A percentile compares a stretch with the other conserved stretches of the same genome.
Evolutionary conservation across 352 stramenopile species (phyloP).

Genomic region (Globisporangium iwayamae): DNA sequence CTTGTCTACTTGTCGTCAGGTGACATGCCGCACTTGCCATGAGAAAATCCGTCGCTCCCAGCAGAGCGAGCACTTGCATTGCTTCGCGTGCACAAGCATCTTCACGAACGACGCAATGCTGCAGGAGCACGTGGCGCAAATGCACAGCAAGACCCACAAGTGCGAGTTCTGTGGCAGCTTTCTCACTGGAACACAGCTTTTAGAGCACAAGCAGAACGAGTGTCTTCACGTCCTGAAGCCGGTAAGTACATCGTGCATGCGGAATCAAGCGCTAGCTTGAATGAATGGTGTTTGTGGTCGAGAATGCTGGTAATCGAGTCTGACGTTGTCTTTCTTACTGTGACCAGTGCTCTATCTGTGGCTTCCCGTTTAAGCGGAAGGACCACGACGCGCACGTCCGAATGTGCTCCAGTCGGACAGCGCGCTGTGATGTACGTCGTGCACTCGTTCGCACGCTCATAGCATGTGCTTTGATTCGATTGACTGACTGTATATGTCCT

Average conservation of each 20-base stretch:
- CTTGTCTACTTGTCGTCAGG: slow-evolving; percentile 18
- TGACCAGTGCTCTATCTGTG: slow-evolving; percentile 40
- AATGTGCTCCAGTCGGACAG: slow-evolving; percentile 51
- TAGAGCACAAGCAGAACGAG: slow-evolving; percentile 17
- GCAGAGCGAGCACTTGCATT: slow-evolving; percentile 41
- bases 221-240: slow-evolving; percentile 27
- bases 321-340: background rate
- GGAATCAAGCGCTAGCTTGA: background rate
- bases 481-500: background rate
- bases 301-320: too few species aligned
- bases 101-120: slow-evolving; percentile 15
- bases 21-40: slow-evolving; percentile 34
- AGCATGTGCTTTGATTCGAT: too few species aligned
- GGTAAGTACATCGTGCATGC: slow-evolving; percentile 22
- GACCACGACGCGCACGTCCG: slow-evolving; percentile 28
- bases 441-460: background rate
- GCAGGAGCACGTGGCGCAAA: slow-evolving; percentile 16
- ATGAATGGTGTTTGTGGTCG: too few species aligned
- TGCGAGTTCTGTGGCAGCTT: slow-evolving; percentile 27
- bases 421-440: slow-evolving; percentile 44
- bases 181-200: slow-evolving; percentile 27
- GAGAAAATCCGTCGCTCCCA: slow-evolving; percentile 27
- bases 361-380: slow-evolving; percentile 47
- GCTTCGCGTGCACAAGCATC: slow-evolving; percentile 25
- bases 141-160: slow-evolving; percentile 19